Percentiles rank a stretch among this genome's conserved stretches.
These are phyloP conservation scores for Sarocladium strictum DNA, from an alignment of 2,329 filamentous ascomycete genomes.

Conservation along the genomic window DNA sequence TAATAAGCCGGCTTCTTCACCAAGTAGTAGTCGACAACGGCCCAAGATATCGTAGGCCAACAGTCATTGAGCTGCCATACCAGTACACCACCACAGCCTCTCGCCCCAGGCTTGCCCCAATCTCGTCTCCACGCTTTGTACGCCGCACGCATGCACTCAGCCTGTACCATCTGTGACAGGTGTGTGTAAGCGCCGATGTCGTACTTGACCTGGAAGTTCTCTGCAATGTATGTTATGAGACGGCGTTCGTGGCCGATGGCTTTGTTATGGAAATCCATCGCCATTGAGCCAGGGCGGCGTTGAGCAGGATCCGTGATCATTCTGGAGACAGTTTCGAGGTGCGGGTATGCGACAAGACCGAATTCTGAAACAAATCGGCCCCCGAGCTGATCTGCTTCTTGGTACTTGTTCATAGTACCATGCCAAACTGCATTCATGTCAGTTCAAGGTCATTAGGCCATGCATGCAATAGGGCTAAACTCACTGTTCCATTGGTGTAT, in stretches of 20 bases:
- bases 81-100: slow-evolving; percentile 56
- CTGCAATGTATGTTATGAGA: slow-evolving; percentile 67
- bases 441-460: neutral
- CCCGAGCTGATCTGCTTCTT: slow-evolving; percentile 63
- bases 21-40: slow-evolving; percentile 57
- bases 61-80: slow-evolving; percentile 69
- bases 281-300: slow-evolving; percentile 60
- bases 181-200: slow-evolving; percentile 70
- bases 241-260: slow-evolving; percentile 70
- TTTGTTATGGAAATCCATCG: slow-evolving; percentile 79
- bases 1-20: slow-evolving; percentile 57
- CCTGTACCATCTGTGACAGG: slow-evolving; percentile 51
- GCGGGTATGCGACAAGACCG: slow-evolving; percentile 66
- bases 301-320: slow-evolving; percentile 52
- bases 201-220: slow-evolving; percentile 60
- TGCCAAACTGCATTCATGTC: slow-evolving; percentile 56
- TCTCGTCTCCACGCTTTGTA: slow-evolving; percentile 55
- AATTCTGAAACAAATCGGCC: slow-evolving; percentile 79
- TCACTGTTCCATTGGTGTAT: slow-evolving; percentile 64
- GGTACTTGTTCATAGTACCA: slow-evolving; percentile 63
- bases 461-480: neutral
- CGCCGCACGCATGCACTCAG: slow-evolving; percentile 44
- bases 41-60: slow-evolving; percentile 62
- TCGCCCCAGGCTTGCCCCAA: slow-evolving; percentile 52
- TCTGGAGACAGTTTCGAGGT: slow-evolving; percentile 61